Evolutionary conservation across 306 rosid species (phyloP), one percentile per base, ranked within the genome.

Genomic region (Quillaja saponaria): DNA sequence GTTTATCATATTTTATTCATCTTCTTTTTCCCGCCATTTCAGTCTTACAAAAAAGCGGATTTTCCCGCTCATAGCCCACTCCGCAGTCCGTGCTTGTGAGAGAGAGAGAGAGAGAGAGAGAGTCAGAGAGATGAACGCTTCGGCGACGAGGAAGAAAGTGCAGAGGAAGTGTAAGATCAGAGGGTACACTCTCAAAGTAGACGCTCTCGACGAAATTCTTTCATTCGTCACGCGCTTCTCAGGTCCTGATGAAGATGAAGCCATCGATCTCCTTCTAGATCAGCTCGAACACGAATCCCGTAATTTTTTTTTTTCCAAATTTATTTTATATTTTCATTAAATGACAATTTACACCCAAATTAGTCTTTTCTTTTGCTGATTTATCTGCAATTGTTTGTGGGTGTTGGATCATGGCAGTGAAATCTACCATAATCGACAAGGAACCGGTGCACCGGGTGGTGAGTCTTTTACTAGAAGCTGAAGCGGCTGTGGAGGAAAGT

Each of bases 141-240:
- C 84, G 9, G 69, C 74, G 63, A 17, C 69, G 57, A 76, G 92
- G 75, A 86, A 68, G 80, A 88, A 84, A 70, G 63, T 92, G 19
- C 89, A 86, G 79, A 85, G 61, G 63, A 92, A 82, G 61, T 83
- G 85, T 69, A 92, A 82, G 65, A 86, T 88, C 75, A 73, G 94
- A 79, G 96, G 98, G 1, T 86, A 79, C 76, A 74, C 64, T 17
- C 79, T 92, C 67, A 82, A 86, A 63, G 54, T 57, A 9, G 98
- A 84, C 6, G 96, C 94, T 12, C 84, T 88, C 13, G 78, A 85
- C 18, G 88, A 88, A 74, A 84, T 92, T 70, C 82, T 86, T 61
- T 77, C 87, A 53, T 92, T 86, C 68, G 88, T 73, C 20, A 40
- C 84, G 40, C 81, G 78, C 9, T 88, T 73, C 70, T 40, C 48